Evolutionary conservation across 352 stramenopile genomes (phyloP).

Genomic region (Blastocystis hominis): DNA sequence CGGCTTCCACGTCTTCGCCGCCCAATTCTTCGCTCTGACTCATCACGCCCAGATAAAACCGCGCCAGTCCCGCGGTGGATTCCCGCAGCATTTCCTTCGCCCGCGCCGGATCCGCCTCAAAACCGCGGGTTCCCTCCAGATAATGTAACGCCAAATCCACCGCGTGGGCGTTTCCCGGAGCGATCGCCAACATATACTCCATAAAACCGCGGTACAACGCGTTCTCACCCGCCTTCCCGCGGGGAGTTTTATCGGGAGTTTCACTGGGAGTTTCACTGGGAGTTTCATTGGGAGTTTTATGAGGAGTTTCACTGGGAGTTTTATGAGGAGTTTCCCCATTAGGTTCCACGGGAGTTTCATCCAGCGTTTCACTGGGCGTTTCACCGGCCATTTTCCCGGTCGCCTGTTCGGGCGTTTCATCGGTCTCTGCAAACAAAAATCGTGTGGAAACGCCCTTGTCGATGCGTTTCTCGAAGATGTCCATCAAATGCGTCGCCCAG

Average conservation of each 20-base stretch:
- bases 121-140: constrained; percentile 21
- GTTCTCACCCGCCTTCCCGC: neutral
- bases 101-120: neutral
- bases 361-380: too few relatives aligned
- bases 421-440: neutral
- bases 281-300: too few relatives aligned
- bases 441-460: neutral
- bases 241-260: too few relatives aligned
- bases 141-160: neutral
- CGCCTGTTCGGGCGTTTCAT: neutral
- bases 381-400: too few relatives aligned
- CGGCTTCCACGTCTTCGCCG: neutral
- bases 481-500: constrained; percentile 44
- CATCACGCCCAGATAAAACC: constrained; percentile 2
- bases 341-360: too few relatives aligned
- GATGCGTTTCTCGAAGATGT: constrained; percentile 20
- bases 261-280: too few relatives aligned
- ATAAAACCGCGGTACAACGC: neutral
- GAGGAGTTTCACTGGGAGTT: too few relatives aligned
- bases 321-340: too few relatives aligned
- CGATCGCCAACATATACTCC: neutral
- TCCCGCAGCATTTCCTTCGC: neutral
- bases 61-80: neutral
- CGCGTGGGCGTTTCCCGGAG: neutral
- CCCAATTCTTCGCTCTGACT: neutral